These are phyloP conservation scores for Eimeria necatrix DNA, from an alignment of 169 alveolate genomes.

Conservation along the genomic window DNA sequence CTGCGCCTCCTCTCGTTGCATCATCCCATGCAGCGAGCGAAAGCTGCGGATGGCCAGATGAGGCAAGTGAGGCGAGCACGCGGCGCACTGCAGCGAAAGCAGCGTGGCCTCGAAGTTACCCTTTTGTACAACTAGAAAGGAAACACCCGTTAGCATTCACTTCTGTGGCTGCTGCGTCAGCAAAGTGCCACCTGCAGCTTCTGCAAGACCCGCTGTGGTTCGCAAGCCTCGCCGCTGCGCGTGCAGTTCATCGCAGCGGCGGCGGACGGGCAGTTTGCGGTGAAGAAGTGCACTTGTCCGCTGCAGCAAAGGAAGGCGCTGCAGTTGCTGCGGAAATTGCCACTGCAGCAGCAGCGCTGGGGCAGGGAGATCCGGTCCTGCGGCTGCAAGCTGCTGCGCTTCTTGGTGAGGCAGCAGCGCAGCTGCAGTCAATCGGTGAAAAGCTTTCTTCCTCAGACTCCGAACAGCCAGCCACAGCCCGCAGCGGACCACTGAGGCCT, in stretches of 20 bases:
- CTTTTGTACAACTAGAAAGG: neutral
- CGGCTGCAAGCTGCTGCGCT: slow-evolving; percentile 52
- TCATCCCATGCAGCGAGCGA: neutral
- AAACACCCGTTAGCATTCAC: slow-evolving; percentile 27
- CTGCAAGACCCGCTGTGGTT: slow-evolving; percentile 59
- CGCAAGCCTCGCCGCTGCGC: slow-evolving; percentile 15
- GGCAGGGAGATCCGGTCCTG: neutral
- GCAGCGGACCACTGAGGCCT: neutral
- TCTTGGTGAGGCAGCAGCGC: slow-evolving; percentile 64
- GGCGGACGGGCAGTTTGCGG: neutral
- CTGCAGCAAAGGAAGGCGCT: slow-evolving; percentile 23
- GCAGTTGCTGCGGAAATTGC: neutral
- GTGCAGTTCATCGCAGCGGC: neutral
- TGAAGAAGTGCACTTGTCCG: neutral
- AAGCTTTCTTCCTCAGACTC: neutral
- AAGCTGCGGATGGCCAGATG: neutral
- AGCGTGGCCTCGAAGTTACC: neutral
- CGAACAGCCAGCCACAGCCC: neutral
- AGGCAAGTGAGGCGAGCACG: neutral
- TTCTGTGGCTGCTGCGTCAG: slow-evolving; percentile 19
- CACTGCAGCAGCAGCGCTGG: neutral
- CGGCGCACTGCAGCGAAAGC: slow-evolving; percentile 19
- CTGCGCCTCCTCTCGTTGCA: neutral
- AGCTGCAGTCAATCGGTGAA: slow-evolving; percentile 28
- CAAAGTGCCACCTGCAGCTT: slow-evolving; percentile 25